These are phyloP conservation scores for Akanthomyces lecanii DNA, from an alignment of 2,329 filamentous ascomycete species.

Conservation along the genomic window DNA sequence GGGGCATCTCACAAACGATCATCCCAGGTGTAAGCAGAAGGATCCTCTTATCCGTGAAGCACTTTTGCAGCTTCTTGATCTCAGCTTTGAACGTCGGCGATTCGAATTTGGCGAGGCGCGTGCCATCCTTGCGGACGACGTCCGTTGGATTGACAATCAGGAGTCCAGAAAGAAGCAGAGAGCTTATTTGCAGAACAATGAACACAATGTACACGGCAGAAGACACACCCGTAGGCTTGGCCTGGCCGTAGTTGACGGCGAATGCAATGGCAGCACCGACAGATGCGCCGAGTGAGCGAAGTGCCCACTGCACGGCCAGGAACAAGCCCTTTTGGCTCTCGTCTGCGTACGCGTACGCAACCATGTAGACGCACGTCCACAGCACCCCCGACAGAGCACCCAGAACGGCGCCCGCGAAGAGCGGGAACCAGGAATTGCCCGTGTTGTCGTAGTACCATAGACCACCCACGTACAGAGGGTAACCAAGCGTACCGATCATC, in stretches of 20 bases:
- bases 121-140: background rate
- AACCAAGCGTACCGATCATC: too few relatives aligned
- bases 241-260: too few relatives aligned
- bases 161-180: background rate
- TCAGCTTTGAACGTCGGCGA: background rate
- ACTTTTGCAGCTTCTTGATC: background rate
- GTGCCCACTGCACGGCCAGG: too few relatives aligned
- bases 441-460: background rate
- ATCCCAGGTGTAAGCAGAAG: too few relatives aligned
- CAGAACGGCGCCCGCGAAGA: background rate
- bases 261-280: too few relatives aligned
- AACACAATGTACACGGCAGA: background rate
- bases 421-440: background rate
- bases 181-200: background rate
- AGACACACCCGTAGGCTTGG: background rate
- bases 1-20: too few relatives aligned
- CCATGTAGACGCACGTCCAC: too few relatives aligned
- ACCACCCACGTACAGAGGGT: too few relatives aligned
- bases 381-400: background rate
- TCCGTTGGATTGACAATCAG: background rate
- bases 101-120: background rate
- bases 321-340: too few relatives aligned
- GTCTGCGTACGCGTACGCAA: too few relatives aligned
- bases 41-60: background rate
- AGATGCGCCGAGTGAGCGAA: too few relatives aligned